phyloP scores from a whole-genome alignment of 2,329 filamentous ascomycete genomes.

The Cladophialophora yegresii region DNA sequence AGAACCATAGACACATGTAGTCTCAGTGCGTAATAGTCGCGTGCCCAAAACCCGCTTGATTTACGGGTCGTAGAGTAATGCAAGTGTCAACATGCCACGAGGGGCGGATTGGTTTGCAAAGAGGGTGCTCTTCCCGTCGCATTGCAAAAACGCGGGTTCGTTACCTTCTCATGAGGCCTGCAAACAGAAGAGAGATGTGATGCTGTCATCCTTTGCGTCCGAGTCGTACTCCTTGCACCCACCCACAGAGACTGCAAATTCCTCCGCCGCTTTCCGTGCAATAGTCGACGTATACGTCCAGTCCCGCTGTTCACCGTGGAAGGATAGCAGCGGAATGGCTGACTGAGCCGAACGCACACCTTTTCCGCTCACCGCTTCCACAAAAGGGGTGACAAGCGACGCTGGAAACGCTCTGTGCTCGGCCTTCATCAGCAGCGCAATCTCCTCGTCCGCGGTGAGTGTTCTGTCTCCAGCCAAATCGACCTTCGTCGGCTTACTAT shows the following conservation, averaged over 20 bases:
- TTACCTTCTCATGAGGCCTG: not conserved
- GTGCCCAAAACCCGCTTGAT: not conserved
- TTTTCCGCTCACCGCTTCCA: constrained; percentile 12
- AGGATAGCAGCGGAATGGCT: constrained; percentile 24
- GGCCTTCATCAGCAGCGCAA: constrained; percentile 23
- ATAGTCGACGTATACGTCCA: constrained; percentile 10
- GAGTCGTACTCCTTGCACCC: constrained; percentile 19
- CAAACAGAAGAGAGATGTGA: constrained; percentile 28
- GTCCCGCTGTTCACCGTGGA: constrained; percentile 18
- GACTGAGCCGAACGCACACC: not conserved
- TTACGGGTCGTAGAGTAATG: not conserved
- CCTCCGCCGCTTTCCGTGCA: constrained; percentile 24
- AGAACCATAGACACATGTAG: not conserved
- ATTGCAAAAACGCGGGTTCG: not conserved
- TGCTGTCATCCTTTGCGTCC: constrained; percentile 2
- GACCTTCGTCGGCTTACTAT: not conserved
- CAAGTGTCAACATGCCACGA: not conserved
- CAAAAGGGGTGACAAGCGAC: constrained; percentile 21
- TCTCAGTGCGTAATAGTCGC: not conserved
- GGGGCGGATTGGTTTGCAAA: not conserved
- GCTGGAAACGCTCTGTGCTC: constrained; percentile 16
- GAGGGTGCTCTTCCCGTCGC: not conserved
- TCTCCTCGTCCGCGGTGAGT: constrained; percentile 31
- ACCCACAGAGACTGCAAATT: constrained; percentile 26
- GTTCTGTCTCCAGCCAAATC: constrained; percentile 9